Base-by-base conservation (phyloP, 306 rosid species). In the Prunus campanulata region DNA sequence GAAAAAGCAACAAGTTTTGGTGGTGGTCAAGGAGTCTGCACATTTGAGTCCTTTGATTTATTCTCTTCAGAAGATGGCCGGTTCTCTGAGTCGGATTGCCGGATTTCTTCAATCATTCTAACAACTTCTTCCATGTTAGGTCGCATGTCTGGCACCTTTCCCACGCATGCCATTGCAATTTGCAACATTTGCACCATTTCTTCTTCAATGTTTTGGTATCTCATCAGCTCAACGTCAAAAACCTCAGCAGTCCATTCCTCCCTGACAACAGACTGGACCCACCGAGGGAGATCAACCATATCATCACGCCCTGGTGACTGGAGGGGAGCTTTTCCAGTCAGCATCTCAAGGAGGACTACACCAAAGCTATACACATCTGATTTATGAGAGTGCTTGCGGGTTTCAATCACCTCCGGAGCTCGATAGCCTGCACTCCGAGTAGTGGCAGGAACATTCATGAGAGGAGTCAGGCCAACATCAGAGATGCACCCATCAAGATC, bases 181-280 rank as follows among this genome's bases (percentile, higher is more conserved):
- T 93, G 98, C 87, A 93, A 85, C 98, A 93, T 90, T 76, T 93
- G 98, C 76, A 93, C 98, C 98, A 93, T 90, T 77, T 93, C 98
- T 81, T 93, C 98, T 78, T 93, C 98, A 8, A 91, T 91, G 82
- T 93, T 91, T 84, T 86, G 93, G 90, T 86, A 91, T 80, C 90
- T 85, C 98, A 93, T 93, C 70, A 93, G 88, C 81, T 93, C 98
- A 19, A 91, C 93, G 19, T 93, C 98, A 11, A 93, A 93, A 56
- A 93, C 98, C 89, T 93, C 98, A 0, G 98, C 98, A 2, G 98
- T 93, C 98, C 98, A 93, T 85, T 93, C 98, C 84, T 93, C 98
- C 86, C 98, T 89, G 64, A 93, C 97, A 4, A 93, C 98, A 1
- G 98, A 93, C 74, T 93, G 98, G 59, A 93, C 98, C 98, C 98